phyloP scores from a whole-genome alignment of 2,329 filamentous ascomycete genomes.

The Sarocladium brachiariae region DNA sequence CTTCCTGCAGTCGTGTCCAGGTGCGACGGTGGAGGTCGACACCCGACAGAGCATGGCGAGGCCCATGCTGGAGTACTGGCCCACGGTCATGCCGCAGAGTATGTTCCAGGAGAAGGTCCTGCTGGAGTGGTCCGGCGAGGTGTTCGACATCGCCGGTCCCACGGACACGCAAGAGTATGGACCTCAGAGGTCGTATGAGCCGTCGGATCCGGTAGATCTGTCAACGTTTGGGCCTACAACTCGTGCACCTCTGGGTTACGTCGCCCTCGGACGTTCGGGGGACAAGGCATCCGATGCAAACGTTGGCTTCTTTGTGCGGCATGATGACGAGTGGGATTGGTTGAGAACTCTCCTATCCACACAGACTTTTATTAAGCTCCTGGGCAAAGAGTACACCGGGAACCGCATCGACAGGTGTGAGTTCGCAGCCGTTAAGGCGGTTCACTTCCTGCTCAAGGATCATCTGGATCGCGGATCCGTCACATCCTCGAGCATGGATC shows the following conservation, averaged over 20 bases:
- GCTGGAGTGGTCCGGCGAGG: conserved; percentile 12
- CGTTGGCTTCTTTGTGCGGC: conserved; percentile 35
- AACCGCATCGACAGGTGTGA: conserved; percentile 37
- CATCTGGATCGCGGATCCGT: conserved; percentile 35
- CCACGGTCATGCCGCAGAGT: conserved; percentile 19
- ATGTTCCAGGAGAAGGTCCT: conserved; percentile 13
- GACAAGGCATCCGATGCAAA: conserved; percentile 37
- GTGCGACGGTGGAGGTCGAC: conserved; percentile 32
- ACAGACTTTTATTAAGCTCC: conserved; percentile 26
- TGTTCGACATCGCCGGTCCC: conserved; percentile 15
- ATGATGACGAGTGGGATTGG: conserved; percentile 37
- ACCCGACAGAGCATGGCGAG: conserved; percentile 27
- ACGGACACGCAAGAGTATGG: conserved; percentile 15
- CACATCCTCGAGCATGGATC: conserved; percentile 20
- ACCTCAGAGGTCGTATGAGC: conserved; percentile 10
- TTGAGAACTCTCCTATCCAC: conserved; percentile 32
- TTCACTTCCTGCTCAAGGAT: conserved; percentile 37
- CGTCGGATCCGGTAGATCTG: conserved; percentile 10
- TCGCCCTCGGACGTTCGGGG: conserved; percentile 22
- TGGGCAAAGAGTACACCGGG: conserved; percentile 27
- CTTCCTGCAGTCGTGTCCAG: conserved; percentile 33
- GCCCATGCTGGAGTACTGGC: conserved; percentile 19
- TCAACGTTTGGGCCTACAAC: conserved; percentile 17
- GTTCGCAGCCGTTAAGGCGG: conserved; percentile 26
- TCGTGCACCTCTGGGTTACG: conserved; percentile 20